phyloP scores from a whole-genome alignment of 2,329 filamentous ascomycete genomes.

The Claviceps citrina region DNA sequence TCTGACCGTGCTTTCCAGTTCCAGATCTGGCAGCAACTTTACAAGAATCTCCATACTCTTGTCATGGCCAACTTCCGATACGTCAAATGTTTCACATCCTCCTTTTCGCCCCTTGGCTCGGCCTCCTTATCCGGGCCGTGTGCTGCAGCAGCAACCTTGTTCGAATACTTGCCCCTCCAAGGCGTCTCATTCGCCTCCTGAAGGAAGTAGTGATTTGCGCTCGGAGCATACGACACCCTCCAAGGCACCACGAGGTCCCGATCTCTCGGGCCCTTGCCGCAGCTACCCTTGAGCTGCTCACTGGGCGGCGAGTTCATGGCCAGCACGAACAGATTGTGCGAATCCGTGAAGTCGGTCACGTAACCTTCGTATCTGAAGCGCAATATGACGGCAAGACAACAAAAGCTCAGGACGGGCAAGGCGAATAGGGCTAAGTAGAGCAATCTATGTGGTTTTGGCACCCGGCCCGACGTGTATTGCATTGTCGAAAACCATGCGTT shows the following conservation, averaged over 20 bases:
- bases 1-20: background rate
- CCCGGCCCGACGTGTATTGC: conserved; percentile 55
- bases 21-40: conserved; percentile 1
- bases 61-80: conserved; percentile 17
- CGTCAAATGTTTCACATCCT: conserved; percentile 7
- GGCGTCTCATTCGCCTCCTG: conserved; percentile 20
- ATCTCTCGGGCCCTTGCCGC: conserved; percentile 21
- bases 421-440: conserved; percentile 53
- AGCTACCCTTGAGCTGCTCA: conserved; percentile 21
- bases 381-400: conserved; percentile 47
- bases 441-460: conserved; percentile 41
- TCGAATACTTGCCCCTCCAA: conserved; percentile 14
- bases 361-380: conserved; percentile 30
- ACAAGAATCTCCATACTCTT: conserved; percentile 12
- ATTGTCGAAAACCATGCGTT: conserved; percentile 47
- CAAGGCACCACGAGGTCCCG: conserved; percentile 26
- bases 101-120: background rate
- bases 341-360: conserved; percentile 66
- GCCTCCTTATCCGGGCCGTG: too few species aligned
- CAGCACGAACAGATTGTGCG: conserved; percentile 57
- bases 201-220: conserved; percentile 28
- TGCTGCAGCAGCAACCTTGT: conserved; percentile 13
- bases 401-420: conserved; percentile 51
- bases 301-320: conserved; percentile 45
- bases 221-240: conserved; percentile 24